phyloP scores from a whole-genome alignment of 305 asterid species.

The Lippia alba region DNA sequence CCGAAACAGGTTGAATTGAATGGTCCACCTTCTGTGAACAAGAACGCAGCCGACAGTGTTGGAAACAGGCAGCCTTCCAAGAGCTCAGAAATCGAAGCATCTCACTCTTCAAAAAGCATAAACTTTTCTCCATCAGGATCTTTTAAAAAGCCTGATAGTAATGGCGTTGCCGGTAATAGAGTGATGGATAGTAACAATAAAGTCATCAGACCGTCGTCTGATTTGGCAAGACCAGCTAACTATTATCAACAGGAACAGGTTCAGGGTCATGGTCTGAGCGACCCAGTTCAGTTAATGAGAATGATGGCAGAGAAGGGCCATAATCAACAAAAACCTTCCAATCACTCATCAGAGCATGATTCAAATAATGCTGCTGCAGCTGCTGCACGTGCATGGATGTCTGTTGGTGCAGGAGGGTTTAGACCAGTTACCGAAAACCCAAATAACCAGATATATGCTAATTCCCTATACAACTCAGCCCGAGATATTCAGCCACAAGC shows the following conservation, averaged over 20 bases:
- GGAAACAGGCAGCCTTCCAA: constrained; percentile 47
- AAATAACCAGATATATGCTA: constrained; percentile 51
- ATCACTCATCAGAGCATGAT: constrained; percentile 51
- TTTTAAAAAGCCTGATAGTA: constrained; percentile 53
- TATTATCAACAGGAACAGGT: constrained; percentile 56
- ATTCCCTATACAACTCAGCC: constrained; percentile 58
- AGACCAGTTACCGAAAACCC: constrained; percentile 58
- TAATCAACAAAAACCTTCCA: constrained; percentile 59
- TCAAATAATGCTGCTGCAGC: constrained; percentile 65
- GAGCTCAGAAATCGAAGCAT: constrained; percentile 51
- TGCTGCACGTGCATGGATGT: constrained; percentile 94
- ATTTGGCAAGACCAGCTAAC: constrained; percentile 41
- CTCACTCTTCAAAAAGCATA: constrained; percentile 50
- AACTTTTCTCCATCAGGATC: constrained; percentile 56
- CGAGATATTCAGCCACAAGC: constrained; percentile 56
- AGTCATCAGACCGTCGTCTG: constrained; percentile 39
- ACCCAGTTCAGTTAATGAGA: constrained; percentile 82
- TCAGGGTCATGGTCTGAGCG: constrained; percentile 70
- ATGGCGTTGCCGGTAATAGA: constrained; percentile 46
- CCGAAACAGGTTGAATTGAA: constrained; percentile 63
- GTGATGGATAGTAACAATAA: constrained; percentile 38
- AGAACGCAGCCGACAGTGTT: constrained; percentile 41
- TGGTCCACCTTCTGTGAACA: constrained; percentile 50
- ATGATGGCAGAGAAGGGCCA: constrained; percentile 66
- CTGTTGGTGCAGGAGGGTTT: constrained; percentile 84